These are phyloP conservation scores for Rutstroemia sp. DNA, from an alignment of 2,329 filamentous ascomycete species.

Conservation along the genomic window DNA sequence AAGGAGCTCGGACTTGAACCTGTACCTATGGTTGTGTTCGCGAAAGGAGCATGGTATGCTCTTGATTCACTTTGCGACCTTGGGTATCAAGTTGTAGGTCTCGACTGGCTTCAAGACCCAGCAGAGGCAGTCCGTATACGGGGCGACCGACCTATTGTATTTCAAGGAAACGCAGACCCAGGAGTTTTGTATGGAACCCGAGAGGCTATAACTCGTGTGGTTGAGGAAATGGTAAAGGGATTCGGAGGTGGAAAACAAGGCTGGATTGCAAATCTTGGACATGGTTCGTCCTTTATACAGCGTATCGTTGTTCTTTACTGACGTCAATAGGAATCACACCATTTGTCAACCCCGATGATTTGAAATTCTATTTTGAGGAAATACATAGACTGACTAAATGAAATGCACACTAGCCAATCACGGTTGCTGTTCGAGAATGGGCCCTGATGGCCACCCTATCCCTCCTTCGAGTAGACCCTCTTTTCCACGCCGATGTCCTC, in stretches of 20 bases:
- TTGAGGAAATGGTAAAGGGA: slow-evolving; percentile 79
- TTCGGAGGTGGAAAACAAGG: slow-evolving; percentile 76
- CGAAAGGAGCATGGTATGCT: slow-evolving; percentile 95
- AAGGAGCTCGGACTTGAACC: slow-evolving; percentile 65
- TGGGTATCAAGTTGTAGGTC: slow-evolving; percentile 86
- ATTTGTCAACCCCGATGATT: slow-evolving; percentile 84
- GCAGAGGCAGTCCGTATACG: slow-evolving; percentile 76
- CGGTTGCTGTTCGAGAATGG: too few relatives aligned
- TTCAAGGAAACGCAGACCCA: slow-evolving; percentile 95
- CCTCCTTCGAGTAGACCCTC: slow-evolving; percentile 33
- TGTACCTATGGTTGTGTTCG: slow-evolving; percentile 97
- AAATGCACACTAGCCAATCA: neutral
- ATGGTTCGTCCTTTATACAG: slow-evolving; percentile 54
- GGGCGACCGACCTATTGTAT: slow-evolving; percentile 62
- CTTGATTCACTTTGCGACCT: slow-evolving; percentile 80
- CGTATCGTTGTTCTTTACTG: slow-evolving; percentile 8
- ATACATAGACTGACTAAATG: slow-evolving; percentile 59
- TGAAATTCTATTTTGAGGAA: slow-evolving; percentile 92
- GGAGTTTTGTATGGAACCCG: slow-evolving; percentile 83
- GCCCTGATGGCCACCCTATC: too few relatives aligned
- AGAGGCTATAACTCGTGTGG: slow-evolving; percentile 72
- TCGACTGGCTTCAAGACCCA: slow-evolving; percentile 93
- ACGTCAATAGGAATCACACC: slow-evolving; percentile 71
- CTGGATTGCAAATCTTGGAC: slow-evolving; percentile 95
- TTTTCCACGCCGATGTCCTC: slow-evolving; percentile 49